Conservation (phyloP, 2,329 filamentous ascomycete species). For the Fusarium ramigenum region DNA sequence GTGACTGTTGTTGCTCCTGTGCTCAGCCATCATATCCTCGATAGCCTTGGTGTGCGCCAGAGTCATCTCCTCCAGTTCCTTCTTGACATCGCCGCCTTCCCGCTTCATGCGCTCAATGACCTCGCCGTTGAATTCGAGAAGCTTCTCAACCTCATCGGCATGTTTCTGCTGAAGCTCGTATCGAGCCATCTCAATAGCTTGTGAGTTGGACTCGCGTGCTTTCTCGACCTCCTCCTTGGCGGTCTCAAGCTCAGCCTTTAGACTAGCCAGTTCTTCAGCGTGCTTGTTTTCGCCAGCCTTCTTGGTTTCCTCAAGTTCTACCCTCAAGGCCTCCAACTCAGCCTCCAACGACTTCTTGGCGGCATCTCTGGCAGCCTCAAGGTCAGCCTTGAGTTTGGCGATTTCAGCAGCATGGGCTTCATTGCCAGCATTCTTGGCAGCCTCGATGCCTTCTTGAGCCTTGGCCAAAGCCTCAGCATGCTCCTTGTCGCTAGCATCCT, state of each 20-base stretch:
- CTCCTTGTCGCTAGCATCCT: conserved; percentile 51
- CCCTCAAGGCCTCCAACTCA: conserved; percentile 53
- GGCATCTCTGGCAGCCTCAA: conserved; percentile 44
- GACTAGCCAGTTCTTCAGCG: conserved; percentile 46
- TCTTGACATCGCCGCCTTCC: conserved; percentile 50
- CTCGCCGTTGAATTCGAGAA: conserved; percentile 55
- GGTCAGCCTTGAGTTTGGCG: conserved; percentile 46
- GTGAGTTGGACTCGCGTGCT: conserved; percentile 53
- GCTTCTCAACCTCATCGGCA: conserved; percentile 58
- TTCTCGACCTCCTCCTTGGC: conserved; percentile 55
- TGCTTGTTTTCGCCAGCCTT: conserved; percentile 50
- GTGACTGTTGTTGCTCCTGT: conserved; percentile 47
- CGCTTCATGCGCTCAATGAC: conserved; percentile 53
- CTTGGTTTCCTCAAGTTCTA: conserved; percentile 55
- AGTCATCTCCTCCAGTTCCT: conserved; percentile 56
- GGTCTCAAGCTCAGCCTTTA: conserved; percentile 43
- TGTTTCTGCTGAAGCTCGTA: conserved; percentile 57
- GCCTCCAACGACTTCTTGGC: conserved; percentile 47
- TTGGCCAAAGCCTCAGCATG: conserved; percentile 45
- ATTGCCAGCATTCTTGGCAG: conserved; percentile 44
- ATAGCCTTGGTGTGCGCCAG: conserved; percentile 51
- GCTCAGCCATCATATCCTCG: conserved; percentile 53
- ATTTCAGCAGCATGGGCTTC: conserved; percentile 46
- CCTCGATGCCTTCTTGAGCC: conserved; percentile 46
- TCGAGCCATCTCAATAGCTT: conserved; percentile 57